phyloP scores from a whole-genome alignment of 768 basidiomycete genomes.

The Mycena vitilis region DNA sequence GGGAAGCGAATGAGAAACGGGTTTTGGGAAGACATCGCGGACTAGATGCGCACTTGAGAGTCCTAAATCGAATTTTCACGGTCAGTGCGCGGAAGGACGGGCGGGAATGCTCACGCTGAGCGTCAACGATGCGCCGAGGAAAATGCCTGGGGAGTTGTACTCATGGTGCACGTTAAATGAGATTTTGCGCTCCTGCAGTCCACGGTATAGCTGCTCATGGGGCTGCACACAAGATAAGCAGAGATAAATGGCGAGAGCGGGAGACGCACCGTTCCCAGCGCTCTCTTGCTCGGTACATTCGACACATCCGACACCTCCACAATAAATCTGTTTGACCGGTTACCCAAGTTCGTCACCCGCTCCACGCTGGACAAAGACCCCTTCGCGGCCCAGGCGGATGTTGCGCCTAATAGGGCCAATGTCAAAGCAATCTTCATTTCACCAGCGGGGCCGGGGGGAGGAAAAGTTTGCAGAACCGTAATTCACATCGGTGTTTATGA shows the following conservation, averaged over 20 bases:
- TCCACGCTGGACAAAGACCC: constrained; percentile 42
- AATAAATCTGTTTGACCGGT: constrained; percentile 64
- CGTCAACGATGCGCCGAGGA: constrained; percentile 68
- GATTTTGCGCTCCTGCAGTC: constrained; percentile 56
- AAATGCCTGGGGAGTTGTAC: constrained; percentile 64
- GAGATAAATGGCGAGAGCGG: background rate
- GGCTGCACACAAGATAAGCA: constrained; percentile 45
- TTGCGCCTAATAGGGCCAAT: background rate
- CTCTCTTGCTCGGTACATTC: constrained; percentile 51
- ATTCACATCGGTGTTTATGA: no score
- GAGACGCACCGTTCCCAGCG: constrained; percentile 37
- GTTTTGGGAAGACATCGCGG: background rate
- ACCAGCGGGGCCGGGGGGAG: background rate
- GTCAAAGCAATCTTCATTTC: constrained; percentile 2
- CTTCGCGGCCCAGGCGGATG: background rate
- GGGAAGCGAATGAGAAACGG: background rate
- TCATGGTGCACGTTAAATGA: constrained; percentile 60
- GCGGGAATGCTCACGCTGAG: constrained; percentile 50
- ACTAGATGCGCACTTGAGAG: constrained; percentile 40
- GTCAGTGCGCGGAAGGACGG: background rate
- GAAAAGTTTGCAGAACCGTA: background rate
- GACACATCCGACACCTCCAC: constrained; percentile 64
- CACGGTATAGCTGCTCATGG: constrained; percentile 63
- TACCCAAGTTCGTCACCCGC: constrained; percentile 50
- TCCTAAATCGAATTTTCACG: constrained; percentile 31